Percentiles rank a stretch among this genome's conserved stretches.
These are phyloP conservation scores for Trichoderma afroharzianum DNA, from an alignment of 2,329 filamentous ascomycete genomes.

Conservation along the genomic window DNA sequence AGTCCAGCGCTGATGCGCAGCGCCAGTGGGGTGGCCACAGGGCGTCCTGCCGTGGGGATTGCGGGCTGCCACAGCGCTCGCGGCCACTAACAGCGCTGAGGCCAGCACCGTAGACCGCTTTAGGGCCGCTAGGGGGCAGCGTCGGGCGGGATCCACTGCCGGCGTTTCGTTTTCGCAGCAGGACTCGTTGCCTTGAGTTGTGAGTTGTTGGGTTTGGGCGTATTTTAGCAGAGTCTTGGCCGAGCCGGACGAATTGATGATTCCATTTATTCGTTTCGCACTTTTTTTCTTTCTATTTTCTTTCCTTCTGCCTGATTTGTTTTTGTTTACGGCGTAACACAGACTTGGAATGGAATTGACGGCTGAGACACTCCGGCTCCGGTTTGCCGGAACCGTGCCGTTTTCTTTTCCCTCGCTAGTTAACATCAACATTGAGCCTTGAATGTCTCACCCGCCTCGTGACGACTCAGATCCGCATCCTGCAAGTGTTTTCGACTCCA, in stretches of 20 bases:
- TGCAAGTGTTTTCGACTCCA: background rate
- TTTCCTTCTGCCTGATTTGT: background rate
- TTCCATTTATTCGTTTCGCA: background rate
- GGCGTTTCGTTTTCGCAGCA: background rate
- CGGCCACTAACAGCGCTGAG: background rate
- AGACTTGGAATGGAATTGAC: background rate
- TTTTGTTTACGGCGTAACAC: background rate
- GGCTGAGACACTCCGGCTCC: background rate
- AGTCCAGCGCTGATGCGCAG: constrained; percentile 1
- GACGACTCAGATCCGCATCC: constrained; percentile 11
- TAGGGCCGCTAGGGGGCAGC: background rate
- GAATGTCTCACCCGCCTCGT: constrained; percentile 14
- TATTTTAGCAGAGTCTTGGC: background rate
- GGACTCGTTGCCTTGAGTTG: background rate
- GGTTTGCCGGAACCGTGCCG: background rate
- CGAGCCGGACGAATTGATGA: background rate
- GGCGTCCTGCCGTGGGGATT: background rate
- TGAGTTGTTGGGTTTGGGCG: background rate
- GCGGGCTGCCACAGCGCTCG: background rate
- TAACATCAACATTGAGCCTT: background rate
- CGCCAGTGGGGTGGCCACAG: background rate
- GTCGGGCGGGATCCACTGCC: background rate
- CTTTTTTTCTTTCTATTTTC: background rate
- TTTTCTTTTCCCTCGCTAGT: background rate
- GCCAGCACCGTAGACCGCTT: background rate